Evolutionary conservation across 768 basidiomycete species (phyloP).

Genomic region (Podaxis sp.): DNA sequence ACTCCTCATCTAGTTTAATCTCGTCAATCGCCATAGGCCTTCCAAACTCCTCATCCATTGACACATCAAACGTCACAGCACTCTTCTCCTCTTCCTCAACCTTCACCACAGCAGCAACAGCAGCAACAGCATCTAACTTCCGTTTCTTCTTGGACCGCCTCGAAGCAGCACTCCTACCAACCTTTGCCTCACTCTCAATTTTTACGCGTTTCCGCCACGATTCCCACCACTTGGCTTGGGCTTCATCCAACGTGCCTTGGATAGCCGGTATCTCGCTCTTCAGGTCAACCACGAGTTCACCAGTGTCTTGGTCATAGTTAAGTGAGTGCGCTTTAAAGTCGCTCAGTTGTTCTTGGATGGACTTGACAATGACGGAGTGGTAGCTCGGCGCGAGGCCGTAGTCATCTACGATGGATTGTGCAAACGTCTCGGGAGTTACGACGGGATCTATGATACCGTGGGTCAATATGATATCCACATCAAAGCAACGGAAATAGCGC

Average conservation of each 20-base stretch:
- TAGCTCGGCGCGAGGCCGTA: slow-evolving; percentile 71
- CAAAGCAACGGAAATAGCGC: slow-evolving; percentile 25
- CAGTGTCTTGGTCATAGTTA: slow-evolving; percentile 49
- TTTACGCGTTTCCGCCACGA: slow-evolving; percentile 63
- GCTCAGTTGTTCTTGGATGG: slow-evolving; percentile 86
- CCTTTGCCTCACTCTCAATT: slow-evolving; percentile 15
- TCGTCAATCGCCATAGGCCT: slow-evolving; percentile 57
- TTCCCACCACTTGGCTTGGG: slow-evolving; percentile 65
- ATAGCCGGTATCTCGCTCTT: slow-evolving; percentile 5
- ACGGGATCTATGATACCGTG: slow-evolving; percentile 62
- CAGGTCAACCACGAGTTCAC: slow-evolving; percentile 24
- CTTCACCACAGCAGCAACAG: slow-evolving; percentile 18
- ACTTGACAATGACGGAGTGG: slow-evolving; percentile 67
- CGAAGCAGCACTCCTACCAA: slow-evolving; percentile 11
- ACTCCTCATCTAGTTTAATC: slow-evolving; percentile 63
- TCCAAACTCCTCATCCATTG: slow-evolving; percentile 25
- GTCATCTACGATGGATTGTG: slow-evolving; percentile 89
- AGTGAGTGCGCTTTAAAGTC: slow-evolving; percentile 73
- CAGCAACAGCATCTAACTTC: slow-evolving; percentile 21
- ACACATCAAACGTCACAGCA: slow-evolving; percentile 20
- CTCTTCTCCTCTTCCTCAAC: slow-evolving; percentile 22
- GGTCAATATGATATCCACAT: background rate
- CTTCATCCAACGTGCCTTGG: slow-evolving; percentile 48
- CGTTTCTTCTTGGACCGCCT: slow-evolving; percentile 20
- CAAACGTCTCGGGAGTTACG: slow-evolving; percentile 88